Percentiles rank a stretch among this genome's conserved stretches.
Evolutionary conservation across 352 stramenopile genomes (phyloP).

Genomic region (Globisporangium cederbergense): DNA sequence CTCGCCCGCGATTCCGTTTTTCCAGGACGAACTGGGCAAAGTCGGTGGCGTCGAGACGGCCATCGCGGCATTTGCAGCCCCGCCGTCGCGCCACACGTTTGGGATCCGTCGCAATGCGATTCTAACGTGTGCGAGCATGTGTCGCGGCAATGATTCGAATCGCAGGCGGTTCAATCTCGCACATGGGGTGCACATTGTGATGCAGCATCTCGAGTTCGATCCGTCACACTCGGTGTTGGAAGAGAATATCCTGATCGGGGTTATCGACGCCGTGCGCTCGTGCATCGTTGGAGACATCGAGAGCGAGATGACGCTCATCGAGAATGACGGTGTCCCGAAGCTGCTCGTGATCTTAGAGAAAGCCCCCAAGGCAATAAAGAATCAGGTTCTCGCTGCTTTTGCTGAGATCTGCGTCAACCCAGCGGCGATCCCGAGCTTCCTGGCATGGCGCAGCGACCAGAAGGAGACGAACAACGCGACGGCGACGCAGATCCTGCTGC

Average conservation of each 20-base stretch:
- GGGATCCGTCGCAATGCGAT: conserved; percentile 63
- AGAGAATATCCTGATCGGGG: conserved; percentile 59
- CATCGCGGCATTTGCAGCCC: conserved; percentile 43
- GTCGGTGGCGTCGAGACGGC: conserved; percentile 47
- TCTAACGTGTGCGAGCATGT: conserved; percentile 52
- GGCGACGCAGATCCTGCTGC: conserved; percentile 57
- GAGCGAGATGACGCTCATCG: conserved; percentile 60
- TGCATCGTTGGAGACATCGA: conserved; percentile 55
- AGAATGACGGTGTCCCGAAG: conserved; percentile 50
- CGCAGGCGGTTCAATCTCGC: conserved; percentile 40
- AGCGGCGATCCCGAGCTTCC: conserved; percentile 64
- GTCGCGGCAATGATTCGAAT: conserved; percentile 47
- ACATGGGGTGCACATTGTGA: conserved; percentile 43
- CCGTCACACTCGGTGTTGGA: conserved; percentile 55
- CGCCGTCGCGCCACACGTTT: conserved; percentile 51
- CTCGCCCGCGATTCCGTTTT: conserved; percentile 21
- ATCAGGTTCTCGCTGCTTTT: conserved; percentile 58
- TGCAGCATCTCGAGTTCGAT: conserved; percentile 46
- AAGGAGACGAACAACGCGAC: conserved; percentile 45
- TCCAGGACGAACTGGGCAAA: conserved; percentile 47
- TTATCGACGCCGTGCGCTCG: conserved; percentile 60
- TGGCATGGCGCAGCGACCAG: conserved; percentile 49
- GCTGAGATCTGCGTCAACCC: conserved; percentile 71
- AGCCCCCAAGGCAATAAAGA: conserved; percentile 50
- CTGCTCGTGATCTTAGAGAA: conserved; percentile 55